Base-by-base conservation (phyloP, 306 rosid genomes). In the Myrica gale region DNA sequence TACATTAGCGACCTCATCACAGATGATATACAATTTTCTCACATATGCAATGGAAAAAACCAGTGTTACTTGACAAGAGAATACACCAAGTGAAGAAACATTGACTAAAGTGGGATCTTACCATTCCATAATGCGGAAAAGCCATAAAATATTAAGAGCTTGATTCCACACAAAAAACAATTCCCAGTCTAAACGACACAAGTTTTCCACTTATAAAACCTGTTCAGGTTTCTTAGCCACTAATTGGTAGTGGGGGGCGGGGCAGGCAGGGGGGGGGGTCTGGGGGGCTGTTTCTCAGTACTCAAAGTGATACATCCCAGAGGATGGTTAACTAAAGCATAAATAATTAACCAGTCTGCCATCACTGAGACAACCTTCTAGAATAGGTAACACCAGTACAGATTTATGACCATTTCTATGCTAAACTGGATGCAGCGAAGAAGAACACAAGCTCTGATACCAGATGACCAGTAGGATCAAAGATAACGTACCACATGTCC, bases 401-500 rank as follows among this genome's bases (percentile, higher is more conserved):
- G 19, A 9, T 32, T 32, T 15, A 62, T 15, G 7, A 32, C 68
- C 37, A 15, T 37, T 37, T 62, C 68, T 48, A 48, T 9, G 52
- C 13, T 13, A 48, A 60, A 48, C 16, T 48, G 12, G 52, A 13
- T 26, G 12, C 52, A 48, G 15, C 5, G 5, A 9, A 9, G 12
- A n/a, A 72, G 69, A 75, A 76, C 71, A 43, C 21, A 73, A 53
- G 46, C 51, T 69, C 73, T 56, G 58, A 69, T 23, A 37, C 66
- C 32, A 78, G 76, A 53, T 73, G 77, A 82, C 32, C 32, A 45
- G 45, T n/a, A 54, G 69, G 54, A 80, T 19, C 37, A 82, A 74
- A 90, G 78, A 74, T 76, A 76, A 76, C 93, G 73, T 92, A 95
- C 99, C 99, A 95, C 90, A 69, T 95, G 99, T 82, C 99, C 99